Conservation (phyloP, 2,329 filamentous ascomycete species). For the Ceratocystis ficicola region DNA sequence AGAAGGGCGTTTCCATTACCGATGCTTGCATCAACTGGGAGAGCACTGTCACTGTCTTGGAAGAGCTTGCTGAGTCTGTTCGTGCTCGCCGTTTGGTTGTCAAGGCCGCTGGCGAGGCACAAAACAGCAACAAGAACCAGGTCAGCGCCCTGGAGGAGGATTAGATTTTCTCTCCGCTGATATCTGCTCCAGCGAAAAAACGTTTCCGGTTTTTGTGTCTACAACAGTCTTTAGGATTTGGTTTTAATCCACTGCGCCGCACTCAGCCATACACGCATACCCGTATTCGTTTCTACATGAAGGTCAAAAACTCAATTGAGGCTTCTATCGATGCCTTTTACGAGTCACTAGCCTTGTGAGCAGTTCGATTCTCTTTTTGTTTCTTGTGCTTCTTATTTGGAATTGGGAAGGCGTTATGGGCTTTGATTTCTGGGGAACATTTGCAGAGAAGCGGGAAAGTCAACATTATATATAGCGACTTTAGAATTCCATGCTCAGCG, state of each 20-base stretch:
- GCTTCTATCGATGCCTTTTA: not conserved
- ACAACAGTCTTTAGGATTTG: not conserved
- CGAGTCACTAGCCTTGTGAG: not conserved
- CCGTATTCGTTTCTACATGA: not conserved
- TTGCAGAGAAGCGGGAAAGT: not conserved
- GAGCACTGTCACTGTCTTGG: slow-evolving; percentile 64
- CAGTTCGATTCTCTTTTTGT: not conserved
- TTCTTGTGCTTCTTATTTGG: slow-evolving; percentile 8
- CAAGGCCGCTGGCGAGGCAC: slow-evolving; percentile 27
- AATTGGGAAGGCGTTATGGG: slow-evolving; percentile 13
- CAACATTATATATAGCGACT: slow-evolving; percentile 10
- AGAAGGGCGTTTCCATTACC: slow-evolving; percentile 87
- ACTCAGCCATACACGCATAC: not conserved
- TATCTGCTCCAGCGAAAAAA: not conserved
- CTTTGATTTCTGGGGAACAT: slow-evolving; percentile 13
- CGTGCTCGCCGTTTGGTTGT: slow-evolving; percentile 53
- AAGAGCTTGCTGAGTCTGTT: slow-evolving; percentile 76
- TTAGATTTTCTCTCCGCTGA: slow-evolving; percentile 27
- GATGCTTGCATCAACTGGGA: slow-evolving; percentile 96
- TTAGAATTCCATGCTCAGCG: slow-evolving; percentile 1
- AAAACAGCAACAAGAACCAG: slow-evolving; percentile 28
- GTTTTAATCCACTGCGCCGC: not conserved
- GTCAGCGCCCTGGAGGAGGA: slow-evolving; percentile 43
- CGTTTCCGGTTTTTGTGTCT: not conserved
- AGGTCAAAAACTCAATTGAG: not conserved